Conservation (phyloP, 2,329 filamentous ascomycete genomes). For the Onygenales sp. region DNA sequence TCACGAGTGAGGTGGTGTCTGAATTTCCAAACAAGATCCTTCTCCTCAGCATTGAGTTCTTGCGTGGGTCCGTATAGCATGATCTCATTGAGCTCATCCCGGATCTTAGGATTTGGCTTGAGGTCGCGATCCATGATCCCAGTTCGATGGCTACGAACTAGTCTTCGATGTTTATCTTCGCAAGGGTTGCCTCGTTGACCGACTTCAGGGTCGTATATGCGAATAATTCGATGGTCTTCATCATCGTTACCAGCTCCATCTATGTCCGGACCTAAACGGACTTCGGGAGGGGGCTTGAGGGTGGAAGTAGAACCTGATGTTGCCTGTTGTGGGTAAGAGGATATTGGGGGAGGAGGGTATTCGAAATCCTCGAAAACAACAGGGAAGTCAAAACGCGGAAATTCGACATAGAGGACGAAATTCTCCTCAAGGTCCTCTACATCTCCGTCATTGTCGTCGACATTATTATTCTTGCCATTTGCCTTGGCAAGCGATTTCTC, state of each 20-base stretch:
- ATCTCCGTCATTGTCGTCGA: constrained; percentile 19
- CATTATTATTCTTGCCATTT: constrained; percentile 11
- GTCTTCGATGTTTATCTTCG: constrained; percentile 83
- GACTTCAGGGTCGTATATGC: constrained; percentile 88
- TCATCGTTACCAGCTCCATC: constrained; percentile 51
- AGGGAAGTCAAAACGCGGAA: constrained; percentile 90
- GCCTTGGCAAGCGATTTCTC: constrained; percentile 15
- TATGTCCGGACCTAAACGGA: constrained; percentile 84
- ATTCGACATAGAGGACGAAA: constrained; percentile 80
- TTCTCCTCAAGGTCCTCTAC: constrained; percentile 43
- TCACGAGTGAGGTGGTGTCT: constrained; percentile 87
- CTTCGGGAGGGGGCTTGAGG: constrained; percentile 72
- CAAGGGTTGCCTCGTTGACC: constrained; percentile 85
- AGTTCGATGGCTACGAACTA: constrained; percentile 86
- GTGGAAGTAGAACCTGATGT: constrained; percentile 59
- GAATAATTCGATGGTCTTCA: constrained; percentile 53
- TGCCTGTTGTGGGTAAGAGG: constrained; percentile 57
- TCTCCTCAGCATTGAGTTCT: constrained; percentile 77
- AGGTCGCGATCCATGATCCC: constrained; percentile 91
- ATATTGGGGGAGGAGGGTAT: constrained; percentile 76
- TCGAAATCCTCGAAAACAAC: constrained; percentile 92
- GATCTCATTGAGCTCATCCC: constrained; percentile 85
- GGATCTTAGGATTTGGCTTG: constrained; percentile 90
- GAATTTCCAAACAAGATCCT: constrained; percentile 96
- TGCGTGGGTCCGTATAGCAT: constrained; percentile 91